Evolutionary conservation across 768 basidiomycete species (phyloP).

Genomic region (Leucocoprinus birnbaumii): DNA sequence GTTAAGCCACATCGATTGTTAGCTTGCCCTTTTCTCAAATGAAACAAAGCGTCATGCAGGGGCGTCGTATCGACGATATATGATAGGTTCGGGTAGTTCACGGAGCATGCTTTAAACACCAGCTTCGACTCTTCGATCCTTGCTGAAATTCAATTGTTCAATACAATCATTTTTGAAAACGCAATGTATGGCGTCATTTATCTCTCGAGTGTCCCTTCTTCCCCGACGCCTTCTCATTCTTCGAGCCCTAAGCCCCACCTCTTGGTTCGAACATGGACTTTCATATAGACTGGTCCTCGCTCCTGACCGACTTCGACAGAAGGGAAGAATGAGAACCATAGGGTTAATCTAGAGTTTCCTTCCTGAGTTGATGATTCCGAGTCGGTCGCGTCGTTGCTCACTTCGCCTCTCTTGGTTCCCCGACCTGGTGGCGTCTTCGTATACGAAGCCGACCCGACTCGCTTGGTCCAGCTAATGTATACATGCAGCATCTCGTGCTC

Average conservation of each 20-base stretch:
- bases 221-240: neutral
- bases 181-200: neutral
- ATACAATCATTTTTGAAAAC: neutral
- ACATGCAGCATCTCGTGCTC: too few species aligned
- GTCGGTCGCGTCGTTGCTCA: neutral
- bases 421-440: neutral
- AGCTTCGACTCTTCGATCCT: too few species aligned
- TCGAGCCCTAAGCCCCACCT: neutral
- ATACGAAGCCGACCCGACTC: too few species aligned
- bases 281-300: neutral
- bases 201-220: neutral
- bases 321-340: neutral
- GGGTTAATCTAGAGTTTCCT: too few species aligned
- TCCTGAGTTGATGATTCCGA: too few species aligned
- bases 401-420: slow-evolving; percentile 2
- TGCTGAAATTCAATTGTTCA: neutral
- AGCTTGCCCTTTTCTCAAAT: too few species aligned
- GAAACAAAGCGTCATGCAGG: too few species aligned
- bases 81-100: too few species aligned
- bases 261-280: neutral
- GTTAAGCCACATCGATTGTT: too few species aligned
- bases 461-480: too few species aligned
- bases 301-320: neutral
- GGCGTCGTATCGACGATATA: too few species aligned
- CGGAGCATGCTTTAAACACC: too few species aligned